These are phyloP conservation scores for Fusarium citri DNA, from an alignment of 2,329 filamentous ascomycete genomes.

Conservation along the genomic window DNA sequence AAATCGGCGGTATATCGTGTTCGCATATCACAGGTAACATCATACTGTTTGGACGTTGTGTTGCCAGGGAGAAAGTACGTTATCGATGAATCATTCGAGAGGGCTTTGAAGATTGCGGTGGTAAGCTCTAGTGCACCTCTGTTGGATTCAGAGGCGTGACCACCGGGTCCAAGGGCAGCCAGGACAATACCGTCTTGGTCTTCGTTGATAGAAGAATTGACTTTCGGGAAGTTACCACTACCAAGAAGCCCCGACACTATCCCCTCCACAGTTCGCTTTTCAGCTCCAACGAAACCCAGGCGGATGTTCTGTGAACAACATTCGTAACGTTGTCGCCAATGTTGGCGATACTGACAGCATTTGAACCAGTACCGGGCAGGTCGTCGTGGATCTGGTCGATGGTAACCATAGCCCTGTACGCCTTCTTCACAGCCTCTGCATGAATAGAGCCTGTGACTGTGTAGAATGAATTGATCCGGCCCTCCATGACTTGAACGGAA, in stretches of 20 bases:
- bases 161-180: not conserved
- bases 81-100: not conserved
- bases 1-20: not conserved
- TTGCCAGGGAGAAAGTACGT: not conserved
- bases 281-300: not conserved
- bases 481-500: not conserved
- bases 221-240: not conserved
- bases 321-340: not conserved
- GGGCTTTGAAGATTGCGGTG: not conserved
- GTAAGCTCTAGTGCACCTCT: not conserved
- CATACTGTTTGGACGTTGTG: not conserved
- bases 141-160: not conserved
- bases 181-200: not conserved
- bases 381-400: not conserved
- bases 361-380: not conserved
- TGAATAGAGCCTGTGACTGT: not conserved
- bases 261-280: not conserved
- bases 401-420: not conserved
- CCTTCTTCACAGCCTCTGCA: not conserved
- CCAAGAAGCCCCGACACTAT: rapidly evolving
- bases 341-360: not conserved
- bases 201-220: not conserved
- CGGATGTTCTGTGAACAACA: not conserved
- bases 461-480: not conserved
- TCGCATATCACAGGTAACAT: not conserved